These are phyloP conservation scores for Cnidoscolus chayamansa DNA, from an alignment of 441 rosid species.

Conservation along the genomic window DNA sequence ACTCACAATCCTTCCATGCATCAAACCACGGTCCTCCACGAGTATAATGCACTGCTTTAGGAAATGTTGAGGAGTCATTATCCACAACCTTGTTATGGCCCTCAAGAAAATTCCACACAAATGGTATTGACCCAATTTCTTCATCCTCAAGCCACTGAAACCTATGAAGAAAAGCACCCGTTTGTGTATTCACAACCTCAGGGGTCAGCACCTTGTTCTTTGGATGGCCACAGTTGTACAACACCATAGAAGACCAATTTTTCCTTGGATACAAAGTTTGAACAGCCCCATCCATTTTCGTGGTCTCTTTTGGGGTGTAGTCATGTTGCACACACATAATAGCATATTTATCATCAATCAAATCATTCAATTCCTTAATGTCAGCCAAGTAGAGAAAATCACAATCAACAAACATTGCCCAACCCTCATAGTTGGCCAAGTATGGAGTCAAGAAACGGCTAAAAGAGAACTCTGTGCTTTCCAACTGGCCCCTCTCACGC, in stretches of 20 bases:
- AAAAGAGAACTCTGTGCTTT: slow-evolving; percentile 98
- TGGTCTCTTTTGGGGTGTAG: slow-evolving; percentile 82
- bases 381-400: slow-evolving; percentile 86
- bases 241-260: slow-evolving; percentile 98
- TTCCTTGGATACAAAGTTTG: slow-evolving; percentile 94
- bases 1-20: slow-evolving; percentile 92
- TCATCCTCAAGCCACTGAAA: slow-evolving; percentile 90
- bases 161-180: slow-evolving; percentile 80
- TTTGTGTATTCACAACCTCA: slow-evolving; percentile 52
- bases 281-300: slow-evolving; percentile 94
- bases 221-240: slow-evolving; percentile 89
- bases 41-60: slow-evolving; percentile 86
- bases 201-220: slow-evolving; percentile 73
- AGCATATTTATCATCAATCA: slow-evolving; percentile 85
- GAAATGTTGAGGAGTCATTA: slow-evolving; percentile 52
- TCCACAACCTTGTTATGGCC: slow-evolving; percentile 79
- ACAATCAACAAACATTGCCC: slow-evolving; percentile 98
- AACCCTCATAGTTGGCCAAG: slow-evolving; percentile 70
- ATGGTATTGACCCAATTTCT: slow-evolving; percentile 82
- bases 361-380: slow-evolving; percentile 64
- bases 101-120: slow-evolving; percentile 90
- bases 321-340: slow-evolving; percentile 96
- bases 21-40: slow-evolving; percentile 99
- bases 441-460: slow-evolving; percentile 81
- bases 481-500: slow-evolving; percentile 72